These are phyloP conservation scores for Tremella yokohamensis DNA, from an alignment of 768 basidiomycete genomes.

Conservation along the genomic window DNA sequence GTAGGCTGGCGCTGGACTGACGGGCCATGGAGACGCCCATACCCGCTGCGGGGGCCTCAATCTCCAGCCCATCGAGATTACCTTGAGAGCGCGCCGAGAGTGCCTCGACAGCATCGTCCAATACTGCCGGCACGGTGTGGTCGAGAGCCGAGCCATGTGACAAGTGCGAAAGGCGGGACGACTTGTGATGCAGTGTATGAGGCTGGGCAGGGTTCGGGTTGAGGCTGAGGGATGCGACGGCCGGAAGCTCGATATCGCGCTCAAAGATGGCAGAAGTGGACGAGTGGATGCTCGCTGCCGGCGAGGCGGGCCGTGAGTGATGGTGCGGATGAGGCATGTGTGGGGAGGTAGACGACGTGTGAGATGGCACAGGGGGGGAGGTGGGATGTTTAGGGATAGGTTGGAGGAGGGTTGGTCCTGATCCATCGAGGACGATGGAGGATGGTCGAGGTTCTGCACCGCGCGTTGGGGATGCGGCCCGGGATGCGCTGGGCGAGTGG, in stretches of 20 bases:
- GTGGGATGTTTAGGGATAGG: slow-evolving; percentile 2
- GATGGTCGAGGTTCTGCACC: slow-evolving; percentile 11
- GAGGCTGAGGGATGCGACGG: slow-evolving; percentile 42
- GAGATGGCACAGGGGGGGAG: background rate
- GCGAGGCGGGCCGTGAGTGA: slow-evolving; percentile 40
- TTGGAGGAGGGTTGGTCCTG: background rate
- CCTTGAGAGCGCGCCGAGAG: slow-evolving; percentile 50
- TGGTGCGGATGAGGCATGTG: slow-evolving; percentile 21
- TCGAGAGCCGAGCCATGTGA: slow-evolving; percentile 67
- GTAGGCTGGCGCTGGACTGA: slow-evolving; percentile 26
- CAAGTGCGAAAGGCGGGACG: slow-evolving; percentile 42
- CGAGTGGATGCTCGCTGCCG: slow-evolving; percentile 56
- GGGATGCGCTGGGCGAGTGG: slow-evolving; percentile 21
- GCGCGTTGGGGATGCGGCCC: slow-evolving; percentile 11
- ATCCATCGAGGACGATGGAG: background rate
- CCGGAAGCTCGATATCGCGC: slow-evolving; percentile 68
- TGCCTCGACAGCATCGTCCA: slow-evolving; percentile 76
- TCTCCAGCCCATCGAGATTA: slow-evolving; percentile 31
- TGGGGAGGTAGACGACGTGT: background rate
- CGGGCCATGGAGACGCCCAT: slow-evolving; percentile 29
- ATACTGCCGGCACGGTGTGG: slow-evolving; percentile 62
- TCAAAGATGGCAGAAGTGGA: slow-evolving; percentile 89
- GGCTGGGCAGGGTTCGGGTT: slow-evolving; percentile 29
- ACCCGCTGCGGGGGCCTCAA: slow-evolving; percentile 38
- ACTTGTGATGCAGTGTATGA: slow-evolving; percentile 43